These are phyloP conservation scores for Malassezia nana DNA, from an alignment of 1,284 basidiomycete species.

Conservation along the genomic window DNA sequence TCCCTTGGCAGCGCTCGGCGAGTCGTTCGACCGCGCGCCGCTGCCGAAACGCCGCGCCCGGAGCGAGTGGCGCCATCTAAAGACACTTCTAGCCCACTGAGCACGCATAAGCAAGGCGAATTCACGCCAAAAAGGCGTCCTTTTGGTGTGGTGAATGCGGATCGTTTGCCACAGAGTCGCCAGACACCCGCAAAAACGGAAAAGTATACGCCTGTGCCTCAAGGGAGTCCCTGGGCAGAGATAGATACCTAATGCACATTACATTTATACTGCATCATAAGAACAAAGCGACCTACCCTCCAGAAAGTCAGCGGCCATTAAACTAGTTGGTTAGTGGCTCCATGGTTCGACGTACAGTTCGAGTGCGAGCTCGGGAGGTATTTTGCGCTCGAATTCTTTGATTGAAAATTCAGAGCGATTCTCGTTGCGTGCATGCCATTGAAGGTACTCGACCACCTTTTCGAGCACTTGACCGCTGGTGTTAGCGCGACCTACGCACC, in stretches of 20 bases:
- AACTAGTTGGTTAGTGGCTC: conserved; percentile 13
- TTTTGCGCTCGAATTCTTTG: conserved; percentile 66
- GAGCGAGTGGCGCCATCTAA: not conserved
- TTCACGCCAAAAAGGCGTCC: conserved; percentile 14
- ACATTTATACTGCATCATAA: not conserved
- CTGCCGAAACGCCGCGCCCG: not conserved
- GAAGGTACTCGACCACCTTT: conserved; percentile 70
- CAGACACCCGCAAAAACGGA: not conserved
- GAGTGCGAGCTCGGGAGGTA: conserved; percentile 67
- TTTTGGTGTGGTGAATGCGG: conserved; percentile 32
- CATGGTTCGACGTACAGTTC: conserved; percentile 61
- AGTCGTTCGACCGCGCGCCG: not conserved
- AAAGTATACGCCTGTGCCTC: not conserved
- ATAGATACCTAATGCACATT: conserved; percentile 9
- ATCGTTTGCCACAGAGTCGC: conserved; percentile 17
- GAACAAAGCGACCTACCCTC: conserved; percentile 19
- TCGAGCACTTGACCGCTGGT: conserved; percentile 60
- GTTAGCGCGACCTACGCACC: conserved; percentile 34
- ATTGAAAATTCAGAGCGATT: conserved; percentile 60
- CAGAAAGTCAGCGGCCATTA: conserved; percentile 43
- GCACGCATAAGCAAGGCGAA: not conserved
- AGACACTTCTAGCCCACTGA: not conserved
- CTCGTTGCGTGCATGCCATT: conserved; percentile 64
- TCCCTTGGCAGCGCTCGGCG: conserved; percentile 7
- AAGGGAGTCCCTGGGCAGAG: not conserved